Evolutionary conservation across 2,329 filamentous ascomycete species (phyloP), one percentile per base, ranked within the genome.

Genomic region (Pseudogymnoascus sp.): DNA sequence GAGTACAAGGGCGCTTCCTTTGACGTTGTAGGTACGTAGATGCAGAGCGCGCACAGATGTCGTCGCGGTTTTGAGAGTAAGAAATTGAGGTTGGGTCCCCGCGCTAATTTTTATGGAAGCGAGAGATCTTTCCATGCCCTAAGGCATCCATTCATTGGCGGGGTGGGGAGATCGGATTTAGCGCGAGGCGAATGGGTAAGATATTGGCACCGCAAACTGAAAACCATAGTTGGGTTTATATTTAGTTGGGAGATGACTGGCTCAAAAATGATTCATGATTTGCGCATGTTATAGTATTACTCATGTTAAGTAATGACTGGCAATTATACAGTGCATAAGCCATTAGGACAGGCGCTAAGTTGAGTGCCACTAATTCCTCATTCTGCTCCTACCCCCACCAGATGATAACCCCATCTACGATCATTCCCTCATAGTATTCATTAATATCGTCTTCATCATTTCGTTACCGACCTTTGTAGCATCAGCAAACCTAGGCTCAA

Each of bases 371-470:
- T 16, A 33, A 55, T 33, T 33, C 11, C 25, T 55, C 49, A 18
- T 55, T 31, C 25, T 11, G 8, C 23, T 31, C 45, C 16, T 8
- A 33, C n/a, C 49, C 12, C 49, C 28, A 25, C 25, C 49, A 55
- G 6, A 55, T 55, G 49, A 21, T 55, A 14, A 25, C 49, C n/a
- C 21, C 49, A 33, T 11, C 16, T 33, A 11, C 11, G n/a, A 21
- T 40, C 62, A 23, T 9, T 33, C 40, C 33, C 77, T 74, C 70
- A 75, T 77, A 23, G 88, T 89, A 75, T 91, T 93, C 77, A 93
- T 90, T 68, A 97, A 77, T 70, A 99, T 95, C 49, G 91, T 95
- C 80, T 88, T 92, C 76, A 99, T 96, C 95, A 99, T 99, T 74
- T 93, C 89, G 73, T 97, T 96, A 2, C 95, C 95, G 38, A 99